Conservation (phyloP, 371 early-diverging fungal genomes). For the Mucor ambiguus region DNA sequence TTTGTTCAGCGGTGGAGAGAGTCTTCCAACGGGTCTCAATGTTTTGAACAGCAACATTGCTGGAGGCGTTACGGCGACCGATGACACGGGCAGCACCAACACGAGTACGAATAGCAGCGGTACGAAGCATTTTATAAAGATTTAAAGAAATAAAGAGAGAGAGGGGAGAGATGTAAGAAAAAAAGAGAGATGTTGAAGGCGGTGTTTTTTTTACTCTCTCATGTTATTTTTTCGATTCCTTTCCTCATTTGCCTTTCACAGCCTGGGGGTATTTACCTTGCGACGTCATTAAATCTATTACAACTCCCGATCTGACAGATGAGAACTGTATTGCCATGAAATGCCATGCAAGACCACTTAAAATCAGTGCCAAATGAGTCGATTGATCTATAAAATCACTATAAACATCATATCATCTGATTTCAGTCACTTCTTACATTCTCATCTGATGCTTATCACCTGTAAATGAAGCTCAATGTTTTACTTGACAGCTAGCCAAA, state of each 20-base stretch:
- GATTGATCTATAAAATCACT: not conserved
- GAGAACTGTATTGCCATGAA: not conserved
- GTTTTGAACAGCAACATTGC: constrained; percentile 68
- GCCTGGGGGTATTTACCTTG: constrained; percentile 4
- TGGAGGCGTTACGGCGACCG: constrained; percentile 50
- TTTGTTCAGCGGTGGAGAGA: constrained; percentile 85
- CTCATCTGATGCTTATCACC: not conserved
- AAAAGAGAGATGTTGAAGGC: constrained; percentile 3
- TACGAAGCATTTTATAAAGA: constrained; percentile 40
- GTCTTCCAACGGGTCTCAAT: constrained; percentile 84
- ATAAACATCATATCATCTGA: not conserved
- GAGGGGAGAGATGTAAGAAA: constrained; percentile 17
- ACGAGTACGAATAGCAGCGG: constrained; percentile 45
- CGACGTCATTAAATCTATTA: constrained; percentile 4
- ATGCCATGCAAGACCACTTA: not conserved
- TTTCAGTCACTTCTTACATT: not conserved
- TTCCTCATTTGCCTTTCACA: not conserved
- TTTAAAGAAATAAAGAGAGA: constrained; percentile 26
- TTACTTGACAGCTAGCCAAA: not conserved
- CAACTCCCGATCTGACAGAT: constrained; percentile 6
- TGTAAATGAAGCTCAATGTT: not conserved
- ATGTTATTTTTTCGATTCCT: constrained; percentile 7
- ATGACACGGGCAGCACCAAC: constrained; percentile 37
- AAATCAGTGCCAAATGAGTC: not conserved
- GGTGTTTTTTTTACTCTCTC: not conserved